These are phyloP conservation scores for Planoprotostelium fungivorum DNA, from an alignment of 78 protist genomes.

Conservation along the genomic window DNA sequence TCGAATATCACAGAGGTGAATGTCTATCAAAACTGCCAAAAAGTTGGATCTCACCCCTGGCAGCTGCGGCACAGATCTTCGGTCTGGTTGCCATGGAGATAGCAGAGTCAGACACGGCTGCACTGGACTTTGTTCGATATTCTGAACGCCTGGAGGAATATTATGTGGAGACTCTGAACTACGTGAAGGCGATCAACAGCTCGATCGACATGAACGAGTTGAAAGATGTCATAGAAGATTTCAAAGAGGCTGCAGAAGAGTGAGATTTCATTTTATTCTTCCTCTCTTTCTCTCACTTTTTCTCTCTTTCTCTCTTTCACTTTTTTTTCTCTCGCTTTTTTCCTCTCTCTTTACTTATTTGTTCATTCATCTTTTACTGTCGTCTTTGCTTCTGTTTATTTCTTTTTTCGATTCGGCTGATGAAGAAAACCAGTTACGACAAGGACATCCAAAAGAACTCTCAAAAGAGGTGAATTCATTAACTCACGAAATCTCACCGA, in stretches of 20 bases:
- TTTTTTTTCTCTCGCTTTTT: too few relatives aligned
- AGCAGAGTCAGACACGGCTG: background rate
- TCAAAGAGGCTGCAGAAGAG: background rate
- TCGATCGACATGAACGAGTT: background rate
- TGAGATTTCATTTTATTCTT: background rate
- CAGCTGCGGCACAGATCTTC: constrained; percentile 5
- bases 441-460: too few relatives aligned
- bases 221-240: background rate
- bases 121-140: background rate
- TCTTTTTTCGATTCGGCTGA: too few relatives aligned
- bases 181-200: background rate
- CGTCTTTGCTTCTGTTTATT: too few relatives aligned
- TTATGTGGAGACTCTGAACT: background rate
- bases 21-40: too few relatives aligned
- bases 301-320: background rate
- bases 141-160: background rate
- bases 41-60: background rate
- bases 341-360: too few relatives aligned
- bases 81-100: background rate
- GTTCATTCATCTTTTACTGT: too few relatives aligned
- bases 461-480: background rate
- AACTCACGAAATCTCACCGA: background rate
- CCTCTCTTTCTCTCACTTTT: background rate
- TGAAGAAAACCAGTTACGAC: too few relatives aligned
- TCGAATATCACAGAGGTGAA: background rate